Conservation (phyloP, 2,329 filamentous ascomycete species). For the Ramularia endophylla region DNA sequence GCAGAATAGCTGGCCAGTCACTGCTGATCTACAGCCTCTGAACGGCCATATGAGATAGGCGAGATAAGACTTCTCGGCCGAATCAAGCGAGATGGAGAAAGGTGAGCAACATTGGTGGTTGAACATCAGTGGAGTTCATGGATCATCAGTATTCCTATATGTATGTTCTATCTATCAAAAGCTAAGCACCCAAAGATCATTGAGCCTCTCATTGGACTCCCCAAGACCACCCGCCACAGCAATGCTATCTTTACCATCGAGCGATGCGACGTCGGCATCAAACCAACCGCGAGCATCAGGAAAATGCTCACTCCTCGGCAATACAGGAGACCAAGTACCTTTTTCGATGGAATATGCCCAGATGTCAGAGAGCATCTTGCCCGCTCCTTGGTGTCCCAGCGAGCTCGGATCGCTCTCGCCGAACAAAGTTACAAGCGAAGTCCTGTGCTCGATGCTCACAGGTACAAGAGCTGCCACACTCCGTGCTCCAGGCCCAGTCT, state of each 20-base stretch:
- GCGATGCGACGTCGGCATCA: constrained; percentile 41
- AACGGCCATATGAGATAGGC: too few relatives aligned
- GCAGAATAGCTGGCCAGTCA: too few relatives aligned
- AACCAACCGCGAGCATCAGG: constrained; percentile 50
- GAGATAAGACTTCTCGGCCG: too few relatives aligned
- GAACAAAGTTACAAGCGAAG: constrained; percentile 46
- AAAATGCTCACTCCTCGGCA: constrained; percentile 15
- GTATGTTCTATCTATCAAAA: constrained; percentile 3
- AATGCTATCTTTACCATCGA: constrained; percentile 32
- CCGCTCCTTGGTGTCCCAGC: constrained; percentile 49
- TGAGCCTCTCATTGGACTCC: constrained; percentile 47
- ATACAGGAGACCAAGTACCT: constrained; percentile 32
- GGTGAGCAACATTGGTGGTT: too few relatives aligned
- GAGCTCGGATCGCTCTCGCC: constrained; percentile 50
- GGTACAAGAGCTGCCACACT: constrained; percentile 47
- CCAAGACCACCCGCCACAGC: constrained; percentile 48
- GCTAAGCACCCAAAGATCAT: constrained; percentile 44
- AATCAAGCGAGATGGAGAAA: too few relatives aligned
- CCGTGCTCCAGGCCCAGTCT: constrained; percentile 41
- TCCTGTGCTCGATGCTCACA: constrained; percentile 31
- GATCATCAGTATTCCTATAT: too few relatives aligned
- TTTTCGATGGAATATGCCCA: constrained; percentile 42
- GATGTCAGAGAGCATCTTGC: constrained; percentile 50
- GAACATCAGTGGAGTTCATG: too few relatives aligned
- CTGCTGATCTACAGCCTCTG: too few relatives aligned